phyloP scores from a whole-genome alignment of 2,329 filamentous ascomycete species.

The Xenoacremonium recifei region DNA sequence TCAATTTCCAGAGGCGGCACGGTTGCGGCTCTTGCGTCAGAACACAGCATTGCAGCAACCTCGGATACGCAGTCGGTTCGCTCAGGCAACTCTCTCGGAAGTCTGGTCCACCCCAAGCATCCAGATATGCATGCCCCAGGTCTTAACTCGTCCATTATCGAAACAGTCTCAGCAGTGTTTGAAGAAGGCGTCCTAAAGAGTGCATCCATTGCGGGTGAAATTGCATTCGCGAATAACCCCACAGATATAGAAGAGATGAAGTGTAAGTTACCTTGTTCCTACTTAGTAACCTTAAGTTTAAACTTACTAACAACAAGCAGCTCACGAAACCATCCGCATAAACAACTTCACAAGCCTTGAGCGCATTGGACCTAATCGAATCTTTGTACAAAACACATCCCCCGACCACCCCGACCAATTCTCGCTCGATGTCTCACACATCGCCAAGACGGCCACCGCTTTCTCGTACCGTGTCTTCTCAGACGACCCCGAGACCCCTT shows the following conservation, averaged over 20 bases:
- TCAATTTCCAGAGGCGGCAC: constrained; percentile 37
- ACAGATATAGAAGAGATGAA: constrained; percentile 43
- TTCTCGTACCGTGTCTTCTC: constrained; percentile 92
- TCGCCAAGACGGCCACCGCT: constrained; percentile 73
- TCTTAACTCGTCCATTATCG: constrained; percentile 84
- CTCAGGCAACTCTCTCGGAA: constrained; percentile 77
- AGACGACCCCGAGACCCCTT: constrained; percentile 50
- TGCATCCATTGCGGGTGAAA: constrained; percentile 78
- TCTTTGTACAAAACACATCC: constrained; percentile 73
- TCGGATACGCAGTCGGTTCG: constrained; percentile 92
- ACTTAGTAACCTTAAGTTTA: neutral
- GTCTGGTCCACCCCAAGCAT: constrained; percentile 70
- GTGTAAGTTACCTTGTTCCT: constrained; percentile 38
- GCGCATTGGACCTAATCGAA: constrained; percentile 89
- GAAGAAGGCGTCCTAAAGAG: constrained; percentile 70
- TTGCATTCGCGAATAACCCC: constrained; percentile 80
- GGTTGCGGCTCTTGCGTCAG: constrained; percentile 58
- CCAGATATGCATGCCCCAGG: constrained; percentile 78
- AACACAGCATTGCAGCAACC: constrained; percentile 54
- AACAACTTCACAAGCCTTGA: constrained; percentile 88
- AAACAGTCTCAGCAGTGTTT: constrained; percentile 85
- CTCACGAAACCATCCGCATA: constrained; percentile 69
- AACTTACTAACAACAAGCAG: constrained; percentile 27
- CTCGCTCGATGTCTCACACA: constrained; percentile 67
- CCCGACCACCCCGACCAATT: constrained; percentile 75